phyloP scores from a whole-genome alignment of 148 eudicot species.

The Rhododendron ferrugineum region DNA sequence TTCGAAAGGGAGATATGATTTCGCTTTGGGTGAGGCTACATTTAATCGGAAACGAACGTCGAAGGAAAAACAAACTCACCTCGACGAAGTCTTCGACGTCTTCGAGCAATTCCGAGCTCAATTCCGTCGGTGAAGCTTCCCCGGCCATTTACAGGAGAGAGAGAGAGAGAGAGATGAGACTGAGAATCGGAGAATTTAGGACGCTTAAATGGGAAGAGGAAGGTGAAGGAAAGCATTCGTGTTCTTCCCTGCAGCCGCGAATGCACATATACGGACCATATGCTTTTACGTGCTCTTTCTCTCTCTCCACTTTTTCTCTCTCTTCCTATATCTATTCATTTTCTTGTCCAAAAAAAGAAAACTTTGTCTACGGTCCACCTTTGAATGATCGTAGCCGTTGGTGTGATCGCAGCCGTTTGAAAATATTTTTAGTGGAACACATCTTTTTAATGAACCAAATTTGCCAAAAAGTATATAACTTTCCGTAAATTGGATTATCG shows the following conservation, averaged over 20 bases:
- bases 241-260: conserved; percentile 46
- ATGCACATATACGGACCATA: conserved; percentile 53
- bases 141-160: conserved; percentile 24
- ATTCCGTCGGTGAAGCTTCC: conserved; percentile 21
- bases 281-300: conserved; percentile 55
- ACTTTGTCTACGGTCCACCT: too few species aligned
- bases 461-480: too few species aligned
- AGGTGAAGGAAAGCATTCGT: conserved; percentile 25
- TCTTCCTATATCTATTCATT: background rate
- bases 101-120: conserved; percentile 44
- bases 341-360: too few species aligned
- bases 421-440: too few species aligned
- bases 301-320: background rate
- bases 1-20: background rate
- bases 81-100: conserved; percentile 77
- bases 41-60: conserved; percentile 1
- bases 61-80: conserved; percentile 34
- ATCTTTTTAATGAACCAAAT: too few species aligned
- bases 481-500: too few species aligned
- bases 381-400: too few species aligned
- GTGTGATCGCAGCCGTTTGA: too few species aligned
- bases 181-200: background rate
- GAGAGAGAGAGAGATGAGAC: background rate
- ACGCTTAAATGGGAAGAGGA: background rate
- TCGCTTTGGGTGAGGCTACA: background rate